Evolutionary conservation across 306 rosid genomes (phyloP), one percentile per base, ranked within the genome.

Genomic region (Acacia crassicarpa): DNA sequence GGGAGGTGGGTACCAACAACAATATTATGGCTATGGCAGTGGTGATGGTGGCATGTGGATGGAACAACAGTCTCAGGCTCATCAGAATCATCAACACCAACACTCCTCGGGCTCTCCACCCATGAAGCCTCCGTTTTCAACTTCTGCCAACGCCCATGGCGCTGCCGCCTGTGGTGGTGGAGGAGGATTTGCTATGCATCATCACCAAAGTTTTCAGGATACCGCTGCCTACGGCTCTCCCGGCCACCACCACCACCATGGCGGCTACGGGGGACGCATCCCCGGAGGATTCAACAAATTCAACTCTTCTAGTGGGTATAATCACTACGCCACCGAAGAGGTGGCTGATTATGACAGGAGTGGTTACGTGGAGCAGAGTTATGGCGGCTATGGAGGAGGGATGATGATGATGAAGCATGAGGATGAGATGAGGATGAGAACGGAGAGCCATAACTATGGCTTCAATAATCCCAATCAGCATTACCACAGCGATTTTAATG

Each of bases 1-100:
- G 51, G 22, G 79, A 16, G 33, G 41, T 40, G 85, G 80, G 30
- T 58, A 58, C 63, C 63, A 58, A n/a, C 63, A 58, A 9, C 63
- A 58, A n/a, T 9, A 58, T 27, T n/a, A 58, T n/a, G 63, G 30
- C 14, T 58, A 58, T 58, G 63, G 63, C 25, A 9, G 11, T 1
- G 9, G 11, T 2, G 13, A 58, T 58, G 30, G 14, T 58, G 63
- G 63, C 63, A 22, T 58, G 63, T 58, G 63, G 63, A 58, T 9
- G 63, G 63, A 58, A 2, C 63, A 53, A 19, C 53, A 46, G 15
- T 19, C 59, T 53, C 59, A 56, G 1, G 3, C 23, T 19, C 12
- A 8, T n/a, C 62, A 56, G 5, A 30, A 22, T 2, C 63, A 56
- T 7, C 63, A 53, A 53, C 23, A 53, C 9, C 61, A 53, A 53